These are phyloP conservation scores for Hypoxylon sp. DNA, from an alignment of 2,329 filamentous ascomycete genomes.

Conservation along the genomic window DNA sequence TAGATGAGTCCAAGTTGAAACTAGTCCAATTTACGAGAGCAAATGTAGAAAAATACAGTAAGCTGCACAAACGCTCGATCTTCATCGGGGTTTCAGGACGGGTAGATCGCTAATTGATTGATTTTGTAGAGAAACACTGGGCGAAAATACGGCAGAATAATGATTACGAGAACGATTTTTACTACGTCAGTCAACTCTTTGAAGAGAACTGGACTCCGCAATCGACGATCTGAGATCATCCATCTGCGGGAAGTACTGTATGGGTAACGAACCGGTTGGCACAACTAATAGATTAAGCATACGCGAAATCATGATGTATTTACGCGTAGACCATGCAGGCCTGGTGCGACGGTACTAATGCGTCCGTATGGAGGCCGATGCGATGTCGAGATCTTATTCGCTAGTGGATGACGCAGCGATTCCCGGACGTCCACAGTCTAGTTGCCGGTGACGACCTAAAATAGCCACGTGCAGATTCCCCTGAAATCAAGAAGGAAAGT, in stretches of 20 bases:
- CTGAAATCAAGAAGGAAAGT: conserved; percentile 15
- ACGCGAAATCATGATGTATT: conserved; percentile 26
- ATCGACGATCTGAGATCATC: conserved; percentile 55
- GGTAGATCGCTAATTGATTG: conserved; percentile 42
- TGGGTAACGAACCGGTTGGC: conserved; percentile 9
- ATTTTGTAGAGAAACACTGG: conserved; percentile 61
- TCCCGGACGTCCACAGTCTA: not conserved
- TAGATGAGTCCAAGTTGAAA: conserved; percentile 64
- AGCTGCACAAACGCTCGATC: conserved; percentile 32
- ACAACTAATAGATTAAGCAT: conserved; percentile 20
- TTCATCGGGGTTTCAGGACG: conserved; percentile 9
- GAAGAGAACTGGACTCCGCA: conserved; percentile 68
- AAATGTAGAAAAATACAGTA: conserved; percentile 63
- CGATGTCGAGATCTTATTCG: conserved; percentile 22
- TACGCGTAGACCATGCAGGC: conserved; percentile 25
- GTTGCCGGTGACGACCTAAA: conserved; percentile 10
- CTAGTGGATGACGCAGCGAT: not conserved
- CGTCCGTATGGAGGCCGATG: conserved; percentile 23
- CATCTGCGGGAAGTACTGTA: conserved; percentile 42
- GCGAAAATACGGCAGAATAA: conserved; percentile 60
- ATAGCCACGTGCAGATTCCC: conserved; percentile 34
- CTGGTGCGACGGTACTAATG: conserved; percentile 27
- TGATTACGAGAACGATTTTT: conserved; percentile 70
- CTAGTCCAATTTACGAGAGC: conserved; percentile 65
- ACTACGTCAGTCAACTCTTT: conserved; percentile 72